Conservation (phyloP, 2,329 filamentous ascomycete species). For the Ploettnerulaceae sp. region DNA sequence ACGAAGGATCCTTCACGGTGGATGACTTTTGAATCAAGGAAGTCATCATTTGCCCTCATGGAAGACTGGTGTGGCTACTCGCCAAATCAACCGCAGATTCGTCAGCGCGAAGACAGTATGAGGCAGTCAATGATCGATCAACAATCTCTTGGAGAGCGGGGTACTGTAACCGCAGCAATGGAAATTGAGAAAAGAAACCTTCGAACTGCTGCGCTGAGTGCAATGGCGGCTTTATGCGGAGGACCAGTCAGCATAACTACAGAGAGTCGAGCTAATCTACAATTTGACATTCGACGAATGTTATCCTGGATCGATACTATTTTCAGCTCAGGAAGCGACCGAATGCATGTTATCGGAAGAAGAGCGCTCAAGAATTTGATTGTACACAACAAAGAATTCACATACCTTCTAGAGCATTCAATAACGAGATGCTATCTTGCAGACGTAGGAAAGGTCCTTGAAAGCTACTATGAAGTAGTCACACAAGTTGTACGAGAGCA, state of each 20-base stretch:
- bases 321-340: conserved; percentile 86
- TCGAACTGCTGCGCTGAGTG: conserved; percentile 81
- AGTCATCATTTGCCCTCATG: conserved; percentile 94
- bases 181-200: conserved; percentile 96
- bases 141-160: conserved; percentile 66
- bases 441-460: conserved; percentile 74
- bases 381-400: conserved; percentile 80
- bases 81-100: conserved; percentile 79
- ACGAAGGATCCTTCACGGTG: conserved; percentile 82
- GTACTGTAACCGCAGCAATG: conserved; percentile 80
- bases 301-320: conserved; percentile 94
- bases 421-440: conserved; percentile 87
- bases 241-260: conserved; percentile 82
- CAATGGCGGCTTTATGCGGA: conserved; percentile 91
- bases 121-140: conserved; percentile 77
- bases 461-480: conserved; percentile 93
- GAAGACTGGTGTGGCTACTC: conserved; percentile 99
- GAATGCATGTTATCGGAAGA: conserved; percentile 84
- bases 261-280: conserved; percentile 78
- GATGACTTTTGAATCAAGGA: conserved; percentile 96
- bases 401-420: conserved; percentile 81
- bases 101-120: conserved; percentile 80
- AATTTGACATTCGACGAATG: conserved; percentile 90
- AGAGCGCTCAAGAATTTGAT: conserved; percentile 87
- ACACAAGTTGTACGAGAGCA: conserved; percentile 81